phyloP scores from a whole-genome alignment of 2,329 filamentous ascomycete genomes.

The Huntiella moniliformis region DNA sequence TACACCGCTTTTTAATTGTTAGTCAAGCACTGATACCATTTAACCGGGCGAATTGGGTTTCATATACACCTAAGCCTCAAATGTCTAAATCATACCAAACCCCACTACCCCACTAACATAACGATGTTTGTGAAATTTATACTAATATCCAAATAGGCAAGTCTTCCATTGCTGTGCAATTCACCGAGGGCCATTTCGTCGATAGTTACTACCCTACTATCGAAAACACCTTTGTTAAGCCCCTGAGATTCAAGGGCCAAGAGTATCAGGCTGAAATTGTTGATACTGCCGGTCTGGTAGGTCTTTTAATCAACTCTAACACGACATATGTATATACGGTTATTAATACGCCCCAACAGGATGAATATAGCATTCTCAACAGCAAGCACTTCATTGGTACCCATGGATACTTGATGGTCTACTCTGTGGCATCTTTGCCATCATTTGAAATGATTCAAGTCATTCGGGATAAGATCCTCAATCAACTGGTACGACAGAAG shows the following conservation, averaged over 20 bases:
- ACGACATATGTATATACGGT: too few species aligned
- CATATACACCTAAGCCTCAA: too few species aligned
- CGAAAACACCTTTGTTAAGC: conserved; percentile 95
- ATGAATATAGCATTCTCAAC: conserved; percentile 97
- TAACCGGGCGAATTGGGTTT: too few species aligned
- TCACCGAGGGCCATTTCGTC: conserved; percentile 94
- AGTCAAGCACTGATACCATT: too few species aligned
- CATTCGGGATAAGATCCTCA: conserved; percentile 91
- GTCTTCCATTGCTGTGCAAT: conserved; percentile 90
- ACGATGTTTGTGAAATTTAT: background rate
- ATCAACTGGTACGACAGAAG: conserved; percentile 57
- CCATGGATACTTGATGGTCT: conserved; percentile 95
- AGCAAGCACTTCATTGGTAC: conserved; percentile 98
- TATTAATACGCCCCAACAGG: conserved; percentile 29
- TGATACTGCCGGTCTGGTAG: conserved; percentile 85
- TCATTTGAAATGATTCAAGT: conserved; percentile 96
- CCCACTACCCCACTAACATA: too few species aligned
- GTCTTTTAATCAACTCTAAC: conserved; percentile 14
- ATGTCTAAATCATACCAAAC: too few species aligned
- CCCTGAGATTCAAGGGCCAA: conserved; percentile 80
- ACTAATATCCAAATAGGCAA: conserved; percentile 45
- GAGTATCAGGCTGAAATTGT: conserved; percentile 95
- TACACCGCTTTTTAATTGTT: too few species aligned
- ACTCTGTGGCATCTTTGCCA: conserved; percentile 84
- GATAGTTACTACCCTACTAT: conserved; percentile 99